Conservation (phyloP, 2,329 filamentous ascomycete species). For the Fusarium mundagurra region DNA sequence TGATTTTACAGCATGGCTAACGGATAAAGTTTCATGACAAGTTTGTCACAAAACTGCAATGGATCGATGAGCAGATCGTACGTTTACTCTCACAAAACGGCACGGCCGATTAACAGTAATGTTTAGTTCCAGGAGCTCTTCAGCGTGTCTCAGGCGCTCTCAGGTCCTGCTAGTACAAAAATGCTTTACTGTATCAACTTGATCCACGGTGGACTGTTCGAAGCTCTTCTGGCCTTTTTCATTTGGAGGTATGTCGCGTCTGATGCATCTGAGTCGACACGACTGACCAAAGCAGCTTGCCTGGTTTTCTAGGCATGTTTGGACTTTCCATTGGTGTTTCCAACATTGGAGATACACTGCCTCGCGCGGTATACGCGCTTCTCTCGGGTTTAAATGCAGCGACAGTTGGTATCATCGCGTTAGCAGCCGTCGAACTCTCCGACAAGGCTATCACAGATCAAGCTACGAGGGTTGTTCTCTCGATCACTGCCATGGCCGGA, state of each 20-base stretch:
- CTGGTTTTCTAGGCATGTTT: conserved; percentile 77
- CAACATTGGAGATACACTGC: conserved; percentile 66
- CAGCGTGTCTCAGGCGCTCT: conserved; percentile 72
- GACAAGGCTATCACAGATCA: conserved; percentile 74
- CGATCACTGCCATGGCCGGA: conserved; percentile 70
- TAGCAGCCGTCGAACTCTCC: conserved; percentile 74
- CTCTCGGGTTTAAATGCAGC: conserved; percentile 77
- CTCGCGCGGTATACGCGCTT: conserved; percentile 71
- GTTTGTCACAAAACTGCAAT: conserved; percentile 68
- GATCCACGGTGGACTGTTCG: conserved; percentile 67
- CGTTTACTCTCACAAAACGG: neutral
- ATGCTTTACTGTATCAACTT: conserved; percentile 75
- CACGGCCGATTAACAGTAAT: neutral
- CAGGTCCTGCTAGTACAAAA: conserved; percentile 75
- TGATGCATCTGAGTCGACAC: no score
- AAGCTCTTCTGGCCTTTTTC: conserved; percentile 68
- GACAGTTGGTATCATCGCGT: conserved; percentile 76
- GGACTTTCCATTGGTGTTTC: conserved; percentile 72
- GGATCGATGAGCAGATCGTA: conserved; percentile 76
- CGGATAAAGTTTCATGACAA: conserved; percentile 41
- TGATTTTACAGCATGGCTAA: neutral
- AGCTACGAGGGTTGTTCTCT: conserved; percentile 70
- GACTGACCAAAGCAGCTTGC: conserved; percentile 55
- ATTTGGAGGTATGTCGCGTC: conserved; percentile 66
- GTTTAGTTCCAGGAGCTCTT: conserved; percentile 76